phyloP scores from a whole-genome alignment of 306 rosid species.

The Ormosia semicastrata region DNA sequence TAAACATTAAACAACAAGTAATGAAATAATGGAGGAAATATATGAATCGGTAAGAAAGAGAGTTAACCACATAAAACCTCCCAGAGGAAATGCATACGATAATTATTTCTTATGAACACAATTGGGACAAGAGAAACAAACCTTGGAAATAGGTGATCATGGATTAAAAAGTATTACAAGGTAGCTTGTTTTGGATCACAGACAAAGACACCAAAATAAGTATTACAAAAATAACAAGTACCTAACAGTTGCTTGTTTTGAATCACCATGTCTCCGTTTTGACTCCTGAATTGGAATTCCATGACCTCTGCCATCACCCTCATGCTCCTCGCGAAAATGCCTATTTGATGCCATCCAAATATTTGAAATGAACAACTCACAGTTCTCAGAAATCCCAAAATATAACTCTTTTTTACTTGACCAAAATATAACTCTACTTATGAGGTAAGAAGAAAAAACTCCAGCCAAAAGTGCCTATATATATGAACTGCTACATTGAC shows the following conservation, averaged over 20 bases:
- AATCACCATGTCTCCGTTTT: constrained; percentile 14
- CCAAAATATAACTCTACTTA: not conserved
- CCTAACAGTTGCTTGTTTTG: not conserved
- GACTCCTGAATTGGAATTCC: constrained; percentile 15
- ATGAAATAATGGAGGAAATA: too few relatives aligned
- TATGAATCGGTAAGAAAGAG: too few relatives aligned
- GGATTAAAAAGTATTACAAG: not conserved
- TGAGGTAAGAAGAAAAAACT: too few relatives aligned
- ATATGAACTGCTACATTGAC: too few relatives aligned
- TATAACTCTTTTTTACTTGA: too few relatives aligned
- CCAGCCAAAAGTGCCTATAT: too few relatives aligned
- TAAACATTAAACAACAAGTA: too few relatives aligned
- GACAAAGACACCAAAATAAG: not conserved
- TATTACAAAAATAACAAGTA: not conserved
- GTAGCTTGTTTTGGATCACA: too few relatives aligned
- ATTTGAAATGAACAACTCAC: not conserved
- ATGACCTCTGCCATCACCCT: not conserved
- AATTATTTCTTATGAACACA: not conserved
- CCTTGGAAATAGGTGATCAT: constrained; percentile 29
- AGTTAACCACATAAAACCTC: too few relatives aligned
- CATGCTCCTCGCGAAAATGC: not conserved
- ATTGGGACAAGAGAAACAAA: constrained; percentile 8
- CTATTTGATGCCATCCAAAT: constrained; percentile 38
- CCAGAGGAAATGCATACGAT: too few relatives aligned
- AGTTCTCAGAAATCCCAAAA: not conserved